Evolutionary conservation across 768 basidiomycete species (phyloP), one percentile per base, ranked within the genome.

Genomic region (Tulasnella sp.): DNA sequence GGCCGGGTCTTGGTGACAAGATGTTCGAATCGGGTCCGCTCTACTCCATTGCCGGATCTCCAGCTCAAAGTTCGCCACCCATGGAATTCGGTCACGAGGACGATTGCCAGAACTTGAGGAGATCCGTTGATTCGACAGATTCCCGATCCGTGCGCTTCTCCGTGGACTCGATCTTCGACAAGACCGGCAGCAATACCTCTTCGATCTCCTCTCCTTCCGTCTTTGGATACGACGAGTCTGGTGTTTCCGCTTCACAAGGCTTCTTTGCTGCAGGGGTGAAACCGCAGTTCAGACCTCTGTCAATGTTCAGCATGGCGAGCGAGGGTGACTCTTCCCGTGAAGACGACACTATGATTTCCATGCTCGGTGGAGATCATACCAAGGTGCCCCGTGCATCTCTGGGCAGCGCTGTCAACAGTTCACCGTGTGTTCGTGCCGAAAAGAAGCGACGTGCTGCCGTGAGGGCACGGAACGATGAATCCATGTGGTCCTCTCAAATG

Each of bases 1-100:
- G 94, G 14, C 94, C 94, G 1, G 93, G 92, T 3, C 84, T 95
- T 4, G 94, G 94, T 0, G 94, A 96, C 85, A 96, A 95, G 89
- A 96, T 96, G 94, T 93, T 96, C 82, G 91, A 93, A 50, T 91
- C 88, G 44, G 89, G 88, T 1, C 88, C 89, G 81, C 87, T 94
- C 40, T 84, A 88, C 0, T 87, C 93, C 0, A 93, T 94, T 81
- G 89, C 92, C 0, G 92, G 90, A 0, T 94, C 93, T 0, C 93
- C 93, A 1, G 84, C 89, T 0, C 64, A 69, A 37, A 89, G 89
- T 72, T 89, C 89, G 77, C 80, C 83, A 37, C 82, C 83, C 11
- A 82, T 82, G 41, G 42, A 77, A 18, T 46, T 50, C 28, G 79
- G 79, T 41, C 28, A 48, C 22, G 34, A 50, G 1, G 69, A 80